Conservation (phyloP, 129 eudicot genomes). For the Tagetes erecta region DNA sequence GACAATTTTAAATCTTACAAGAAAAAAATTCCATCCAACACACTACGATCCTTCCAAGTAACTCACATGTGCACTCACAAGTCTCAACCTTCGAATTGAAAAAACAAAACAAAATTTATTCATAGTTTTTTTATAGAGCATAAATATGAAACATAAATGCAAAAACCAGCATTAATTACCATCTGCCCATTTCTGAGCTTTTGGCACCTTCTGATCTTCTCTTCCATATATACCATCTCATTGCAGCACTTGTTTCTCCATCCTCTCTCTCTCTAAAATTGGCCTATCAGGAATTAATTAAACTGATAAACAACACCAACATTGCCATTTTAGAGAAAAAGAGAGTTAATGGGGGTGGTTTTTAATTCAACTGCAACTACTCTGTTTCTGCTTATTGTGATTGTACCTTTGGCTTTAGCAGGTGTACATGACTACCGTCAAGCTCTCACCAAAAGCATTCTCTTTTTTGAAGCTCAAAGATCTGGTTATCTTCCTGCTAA, state of each 20-base stretch:
- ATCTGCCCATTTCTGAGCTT: constrained; percentile 45
- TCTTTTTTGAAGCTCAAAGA: constrained; percentile 92
- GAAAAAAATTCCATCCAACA: not conserved
- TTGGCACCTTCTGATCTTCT: constrained; percentile 62
- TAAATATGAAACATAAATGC: constrained; percentile 17
- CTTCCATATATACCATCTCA: constrained; percentile 55
- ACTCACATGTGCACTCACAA: constrained; percentile 22
- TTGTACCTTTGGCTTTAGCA: constrained; percentile 62
- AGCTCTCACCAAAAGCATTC: constrained; percentile 72
- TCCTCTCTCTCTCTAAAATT: constrained; percentile 16
- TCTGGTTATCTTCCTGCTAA: constrained; percentile 71
- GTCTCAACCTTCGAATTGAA: constrained; percentile 1
- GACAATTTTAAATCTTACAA: not conserved
- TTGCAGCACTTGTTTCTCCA: constrained; percentile 40
- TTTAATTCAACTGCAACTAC: constrained; percentile 41
- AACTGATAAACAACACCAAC: constrained; percentile 53
- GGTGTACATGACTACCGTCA: constrained; percentile 72
- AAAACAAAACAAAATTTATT: not conserved
- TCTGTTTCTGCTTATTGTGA: constrained; percentile 54
- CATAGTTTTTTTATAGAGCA: not conserved
- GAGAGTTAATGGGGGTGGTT: constrained; percentile 30
- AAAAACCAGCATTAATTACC: constrained; percentile 56
- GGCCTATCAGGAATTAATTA: constrained; percentile 34
- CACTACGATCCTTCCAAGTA: constrained; percentile 15
- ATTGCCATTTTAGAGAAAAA: constrained; percentile 34